Evolutionary conservation across 371 early-diverging fungal genomes (phyloP).

Genomic region (Syncephalastrum sp.): DNA sequence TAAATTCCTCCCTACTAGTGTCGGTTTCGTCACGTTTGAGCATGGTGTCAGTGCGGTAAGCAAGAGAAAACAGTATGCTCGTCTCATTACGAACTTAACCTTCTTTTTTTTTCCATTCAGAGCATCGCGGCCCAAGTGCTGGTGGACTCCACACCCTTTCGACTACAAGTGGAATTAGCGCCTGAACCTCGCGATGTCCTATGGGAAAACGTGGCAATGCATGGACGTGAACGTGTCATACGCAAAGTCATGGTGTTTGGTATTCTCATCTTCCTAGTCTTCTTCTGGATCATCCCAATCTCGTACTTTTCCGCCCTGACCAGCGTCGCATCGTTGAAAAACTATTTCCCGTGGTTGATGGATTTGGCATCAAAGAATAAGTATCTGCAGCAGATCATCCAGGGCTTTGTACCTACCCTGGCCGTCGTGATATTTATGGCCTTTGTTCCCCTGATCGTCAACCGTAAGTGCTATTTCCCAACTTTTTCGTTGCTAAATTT

Average conservation of each 20-base stretch:
- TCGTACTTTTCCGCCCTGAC: constrained; percentile 56
- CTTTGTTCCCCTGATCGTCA: constrained; percentile 64
- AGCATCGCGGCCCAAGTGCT: constrained; percentile 61
- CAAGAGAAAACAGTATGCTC: constrained; percentile 1
- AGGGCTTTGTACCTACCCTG: constrained; percentile 60
- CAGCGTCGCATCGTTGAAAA: constrained; percentile 44
- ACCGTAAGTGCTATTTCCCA: constrained; percentile 31
- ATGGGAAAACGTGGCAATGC: constrained; percentile 73
- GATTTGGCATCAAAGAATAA: constrained; percentile 46
- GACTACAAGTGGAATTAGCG: constrained; percentile 64
- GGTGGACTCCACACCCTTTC: constrained; percentile 66
- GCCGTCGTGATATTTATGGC: constrained; percentile 59
- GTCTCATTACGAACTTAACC: neutral
- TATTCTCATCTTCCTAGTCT: constrained; percentile 45
- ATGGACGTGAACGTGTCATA: constrained; percentile 44
- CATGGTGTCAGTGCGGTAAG: constrained; percentile 63
- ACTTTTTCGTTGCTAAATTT: neutral
- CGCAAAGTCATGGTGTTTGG: constrained; percentile 47
- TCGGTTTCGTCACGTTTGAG: constrained; percentile 83
- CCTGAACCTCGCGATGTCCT: constrained; percentile 78
- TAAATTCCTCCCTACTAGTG: constrained; percentile 57
- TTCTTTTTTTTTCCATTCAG: constrained; percentile 18
- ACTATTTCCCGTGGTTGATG: constrained; percentile 48
- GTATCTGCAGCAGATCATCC: constrained; percentile 51
- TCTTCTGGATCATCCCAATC: constrained; percentile 57